Evolutionary conservation across 2,329 filamentous ascomycete genomes (phyloP).

Genomic region (Penicillium expansum): DNA sequence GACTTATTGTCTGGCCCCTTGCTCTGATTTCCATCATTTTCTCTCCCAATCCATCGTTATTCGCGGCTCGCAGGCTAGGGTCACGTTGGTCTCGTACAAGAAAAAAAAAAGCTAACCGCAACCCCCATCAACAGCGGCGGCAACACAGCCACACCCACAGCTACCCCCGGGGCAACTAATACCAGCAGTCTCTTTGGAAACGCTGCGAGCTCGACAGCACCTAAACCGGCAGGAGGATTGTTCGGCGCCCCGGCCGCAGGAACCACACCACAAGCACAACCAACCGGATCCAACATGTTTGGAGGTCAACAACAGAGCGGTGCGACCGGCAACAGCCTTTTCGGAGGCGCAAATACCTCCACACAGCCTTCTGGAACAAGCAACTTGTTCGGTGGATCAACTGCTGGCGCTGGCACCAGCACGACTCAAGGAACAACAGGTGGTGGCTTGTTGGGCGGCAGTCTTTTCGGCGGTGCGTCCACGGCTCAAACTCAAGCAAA

Average conservation of each 20-base stretch:
- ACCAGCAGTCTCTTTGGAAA: conserved; percentile 35
- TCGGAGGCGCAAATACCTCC: conserved; percentile 28
- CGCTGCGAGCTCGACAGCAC: conserved; percentile 22
- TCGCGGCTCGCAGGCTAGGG: not conserved
- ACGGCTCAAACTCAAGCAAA: conserved; percentile 36
- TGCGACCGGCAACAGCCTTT: conserved; percentile 30
- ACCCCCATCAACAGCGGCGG: conserved; percentile 16
- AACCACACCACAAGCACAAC: conserved; percentile 31
- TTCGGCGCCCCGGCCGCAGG: conserved; percentile 29
- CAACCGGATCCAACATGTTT: conserved; percentile 35
- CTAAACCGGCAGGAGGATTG: conserved; percentile 34
- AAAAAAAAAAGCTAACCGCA: conserved; percentile 17
- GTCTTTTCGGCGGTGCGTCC: conserved; percentile 11
- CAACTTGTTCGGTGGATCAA: conserved; percentile 33
- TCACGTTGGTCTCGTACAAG: not conserved
- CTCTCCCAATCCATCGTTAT: not conserved
- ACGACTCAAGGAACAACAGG: conserved; percentile 12
- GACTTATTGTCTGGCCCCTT: conserved; percentile 2
- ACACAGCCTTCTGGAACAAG: conserved; percentile 30
- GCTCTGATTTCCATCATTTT: conserved; percentile 2
- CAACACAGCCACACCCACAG: conserved; percentile 28
- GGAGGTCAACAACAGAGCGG: conserved; percentile 31
- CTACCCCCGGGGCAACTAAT: conserved; percentile 27
- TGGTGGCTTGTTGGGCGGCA: conserved; percentile 6
- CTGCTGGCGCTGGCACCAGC: conserved; percentile 13